Evolutionary conservation across 2,329 filamentous ascomycete species (phyloP), one percentile per base, ranked within the genome.

Genomic region (Cladophialophora immunda): DNA sequence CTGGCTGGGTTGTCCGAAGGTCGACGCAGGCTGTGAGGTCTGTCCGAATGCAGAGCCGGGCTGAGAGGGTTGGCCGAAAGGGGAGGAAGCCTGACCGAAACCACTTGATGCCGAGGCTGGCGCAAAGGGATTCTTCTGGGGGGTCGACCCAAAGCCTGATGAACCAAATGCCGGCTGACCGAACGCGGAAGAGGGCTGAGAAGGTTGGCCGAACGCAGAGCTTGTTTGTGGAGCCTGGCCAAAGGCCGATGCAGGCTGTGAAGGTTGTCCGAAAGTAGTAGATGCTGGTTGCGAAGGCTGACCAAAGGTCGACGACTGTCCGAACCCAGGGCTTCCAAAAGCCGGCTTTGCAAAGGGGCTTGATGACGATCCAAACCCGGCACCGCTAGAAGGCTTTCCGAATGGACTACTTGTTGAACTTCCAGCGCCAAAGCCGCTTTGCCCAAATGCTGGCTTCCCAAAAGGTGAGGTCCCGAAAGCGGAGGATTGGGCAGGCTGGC

Each of bases 361-460:
- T 29, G 73, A 71, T 55, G 52, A 55, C 25, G 78, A 76, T 13
- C 73, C 66, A 52, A 71, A 67, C 52, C 67, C 72, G 32, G 19
- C 15, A 11, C 15, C 38, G n/a, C 4, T 50, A 25, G 45, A 19
- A 25, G 45, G 45, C 45, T 50, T 8, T 32, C 52, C 66, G 32
- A 68, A 67, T 2, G 56, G 60, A 47, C 65, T 47, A 7, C 30
- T 56, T 29, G 45, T 25, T 19, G 55, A 53, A 27, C 62, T 54
- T 62, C 58, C 45, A 7, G 54, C 38, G 8, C 63, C 66, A 50
- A 68, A 63, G 11, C 66, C 62, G 38, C 25, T 74, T 17, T 72
- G 73, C 22, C 77, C 80, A 71, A 87, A 87, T 1, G 85, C 67
- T 27, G 77, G 73, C 79, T 84, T 70, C 73, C 70, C 68, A 72